Evolutionary conservation across 2,329 filamentous ascomycete species (phyloP), one percentile per base, ranked within the genome.

Genomic region (Aureobasidium sp.): DNA sequence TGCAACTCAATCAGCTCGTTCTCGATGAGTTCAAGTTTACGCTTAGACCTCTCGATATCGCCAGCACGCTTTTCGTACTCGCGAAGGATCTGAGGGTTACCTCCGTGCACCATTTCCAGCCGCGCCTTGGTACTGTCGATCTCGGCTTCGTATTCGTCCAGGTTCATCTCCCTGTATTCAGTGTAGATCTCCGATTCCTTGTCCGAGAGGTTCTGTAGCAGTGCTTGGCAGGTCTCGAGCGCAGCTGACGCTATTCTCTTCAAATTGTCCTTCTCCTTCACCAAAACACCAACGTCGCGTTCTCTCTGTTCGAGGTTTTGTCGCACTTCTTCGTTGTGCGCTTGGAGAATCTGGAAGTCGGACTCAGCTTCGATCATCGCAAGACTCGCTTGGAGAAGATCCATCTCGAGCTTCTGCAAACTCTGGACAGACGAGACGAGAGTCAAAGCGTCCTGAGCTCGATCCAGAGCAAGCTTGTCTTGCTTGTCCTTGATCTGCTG

Each of bases 301-400:
- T 76, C 75, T 78, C 80, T 11, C 75, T 68, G 71, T 25, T 82
- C 78, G 4, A 88, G 77, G 47, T 75, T 73, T 45, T 78, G 70
- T 61, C 81, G 79, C 63, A 91, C 84, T 52, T 84, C 79, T 9
- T 73, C 68, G 67, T 91, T 90, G 63, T 86, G 86, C 17, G 78
- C 77, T 68, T 84, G 83, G n/a, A 97, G 78, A 6, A 83, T 83
- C 48, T 84, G 80, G 2, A 88, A 74, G 69, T 99, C 94, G 0
- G 91, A 97, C n/a, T 80, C 74, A 1, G 91, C 92, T 77, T 99
- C 94, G 34, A 95, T 82, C 0, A 83, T 77, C 64, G 85, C 81
- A 48, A 97, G 80, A 67, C 89, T 83, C 1, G 84, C 85, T 68
- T 92, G 86, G 17, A 92, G 74, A 12, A 90, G 76, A 15, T 82